phyloP scores from a whole-genome alignment of 2,329 filamentous ascomycete species.

The Ceratocystis diversiconidia region DNA sequence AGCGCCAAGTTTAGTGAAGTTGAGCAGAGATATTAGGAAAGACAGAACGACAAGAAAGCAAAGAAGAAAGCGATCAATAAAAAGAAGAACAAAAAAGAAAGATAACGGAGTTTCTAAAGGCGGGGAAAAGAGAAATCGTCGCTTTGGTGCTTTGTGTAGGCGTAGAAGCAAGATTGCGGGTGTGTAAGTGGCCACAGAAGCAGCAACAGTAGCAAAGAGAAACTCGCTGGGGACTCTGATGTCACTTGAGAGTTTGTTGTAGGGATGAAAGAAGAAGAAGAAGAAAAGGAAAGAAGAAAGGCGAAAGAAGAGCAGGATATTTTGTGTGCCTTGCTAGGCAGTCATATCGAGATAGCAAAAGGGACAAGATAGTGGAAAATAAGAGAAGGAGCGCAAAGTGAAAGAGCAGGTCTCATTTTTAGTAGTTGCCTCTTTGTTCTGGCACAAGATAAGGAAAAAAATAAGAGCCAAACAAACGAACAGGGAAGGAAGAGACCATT shows the following conservation, averaged over 20 bases:
- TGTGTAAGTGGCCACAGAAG: no score
- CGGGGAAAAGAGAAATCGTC: no score
- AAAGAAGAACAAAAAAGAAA: no score
- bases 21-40: no score
- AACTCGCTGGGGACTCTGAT: background rate
- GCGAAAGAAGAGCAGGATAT: background rate
- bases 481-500: background rate
- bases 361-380: constrained; percentile 3
- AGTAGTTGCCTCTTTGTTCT: background rate
- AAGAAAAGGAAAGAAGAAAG: background rate
- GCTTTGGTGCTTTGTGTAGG: no score
- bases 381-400: background rate
- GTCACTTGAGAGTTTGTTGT: no score
- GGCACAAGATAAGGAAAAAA: background rate
- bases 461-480: background rate
- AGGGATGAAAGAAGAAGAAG: background rate
- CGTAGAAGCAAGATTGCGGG: no score
- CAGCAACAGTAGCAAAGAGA: background rate
- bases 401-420: background rate
- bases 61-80: no score
- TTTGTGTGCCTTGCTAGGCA: background rate
- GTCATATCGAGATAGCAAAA: constrained; percentile 6
- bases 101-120: no score
- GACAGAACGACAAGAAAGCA: no score
- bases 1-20: no score